These are phyloP conservation scores for Pseudocercospora musae DNA, from an alignment of 2,329 filamentous ascomycete genomes.

Conservation along the genomic window DNA sequence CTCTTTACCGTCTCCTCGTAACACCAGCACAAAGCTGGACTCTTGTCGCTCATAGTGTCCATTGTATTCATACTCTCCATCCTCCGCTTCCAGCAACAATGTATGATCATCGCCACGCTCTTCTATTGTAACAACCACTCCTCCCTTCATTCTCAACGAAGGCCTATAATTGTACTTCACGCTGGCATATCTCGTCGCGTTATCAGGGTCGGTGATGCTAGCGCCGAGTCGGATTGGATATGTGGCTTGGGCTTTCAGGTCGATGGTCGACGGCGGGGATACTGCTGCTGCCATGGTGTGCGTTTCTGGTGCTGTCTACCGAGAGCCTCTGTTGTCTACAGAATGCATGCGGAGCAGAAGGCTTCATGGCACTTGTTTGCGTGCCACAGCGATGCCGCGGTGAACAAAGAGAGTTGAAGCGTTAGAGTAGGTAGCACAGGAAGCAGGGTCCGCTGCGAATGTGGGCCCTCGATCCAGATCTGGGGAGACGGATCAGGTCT, in stretches of 20 bases:
- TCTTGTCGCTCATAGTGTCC: conserved; percentile 49
- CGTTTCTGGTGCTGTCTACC: background rate
- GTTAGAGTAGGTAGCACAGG: background rate
- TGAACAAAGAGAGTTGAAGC: background rate
- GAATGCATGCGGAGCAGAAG: background rate
- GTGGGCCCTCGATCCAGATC: background rate
- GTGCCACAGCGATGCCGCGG: background rate
- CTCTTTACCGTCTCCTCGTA: conserved; percentile 25
- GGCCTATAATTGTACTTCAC: conserved; percentile 47
- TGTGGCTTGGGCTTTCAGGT: conserved; percentile 28
- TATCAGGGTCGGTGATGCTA: conserved; percentile 25
- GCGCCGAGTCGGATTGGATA: conserved; percentile 31
- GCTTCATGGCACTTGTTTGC: background rate
- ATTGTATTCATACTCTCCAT: conserved; percentile 38
- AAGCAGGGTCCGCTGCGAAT: background rate
- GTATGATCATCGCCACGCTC: conserved; percentile 27
- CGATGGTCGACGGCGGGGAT: conserved; percentile 21
- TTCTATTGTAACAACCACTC: conserved; percentile 23
- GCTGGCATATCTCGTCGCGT: conserved; percentile 19
- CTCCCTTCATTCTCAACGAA: conserved; percentile 26
- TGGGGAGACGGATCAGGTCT: background rate
- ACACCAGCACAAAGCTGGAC: conserved; percentile 64
- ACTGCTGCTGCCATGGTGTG: conserved; percentile 25
- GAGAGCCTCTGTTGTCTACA: background rate
- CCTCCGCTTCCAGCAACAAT: conserved; percentile 27